Evolutionary conservation across 768 basidiomycete genomes (phyloP).

Genomic region (Cyclocybe cylindracea): DNA sequence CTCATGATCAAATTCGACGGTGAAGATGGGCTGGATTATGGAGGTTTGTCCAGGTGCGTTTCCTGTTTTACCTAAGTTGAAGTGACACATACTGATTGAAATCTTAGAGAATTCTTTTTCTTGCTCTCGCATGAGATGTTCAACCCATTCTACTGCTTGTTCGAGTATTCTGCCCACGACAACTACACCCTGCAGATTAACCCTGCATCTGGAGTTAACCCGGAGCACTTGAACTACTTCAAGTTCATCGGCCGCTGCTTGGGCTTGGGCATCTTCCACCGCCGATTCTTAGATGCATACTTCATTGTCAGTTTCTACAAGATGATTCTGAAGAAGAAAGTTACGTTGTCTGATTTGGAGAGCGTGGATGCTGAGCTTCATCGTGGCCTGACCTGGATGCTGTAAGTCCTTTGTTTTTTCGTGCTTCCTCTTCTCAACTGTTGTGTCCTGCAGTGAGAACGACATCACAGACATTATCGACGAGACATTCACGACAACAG

Average conservation of each 20-base stretch:
- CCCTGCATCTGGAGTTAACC: conserved; percentile 96
- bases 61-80: neutral
- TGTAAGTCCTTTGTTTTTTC: conserved; percentile 55
- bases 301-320: conserved; percentile 99
- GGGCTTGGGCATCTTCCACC: conserved; percentile 97
- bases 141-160: conserved; percentile 99
- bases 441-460: conserved; percentile 67
- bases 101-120: conserved; percentile 96
- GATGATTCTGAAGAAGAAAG: conserved; percentile 99
- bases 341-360: conserved; percentile 90
- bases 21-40: conserved; percentile 98
- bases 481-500: conserved; percentile 95
- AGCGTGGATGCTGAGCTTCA: conserved; percentile 95
- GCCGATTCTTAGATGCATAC: conserved; percentile 98
- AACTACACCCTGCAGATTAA: conserved; percentile 99
- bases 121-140: conserved; percentile 99
- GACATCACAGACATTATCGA: conserved; percentile 98
- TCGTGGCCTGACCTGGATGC: conserved; percentile 98
- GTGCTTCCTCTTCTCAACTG: conserved; percentile 6
- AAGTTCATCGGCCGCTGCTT: conserved; percentile 98
- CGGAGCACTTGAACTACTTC: conserved; percentile 99
- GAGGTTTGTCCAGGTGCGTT: conserved; percentile 89
- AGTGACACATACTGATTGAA: neutral
- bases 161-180: conserved; percentile 99
- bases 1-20: conserved; percentile 99